phyloP scores from a whole-genome alignment of 371 early-diverging fungal species.

The Haplosporangium sp. region DNA sequence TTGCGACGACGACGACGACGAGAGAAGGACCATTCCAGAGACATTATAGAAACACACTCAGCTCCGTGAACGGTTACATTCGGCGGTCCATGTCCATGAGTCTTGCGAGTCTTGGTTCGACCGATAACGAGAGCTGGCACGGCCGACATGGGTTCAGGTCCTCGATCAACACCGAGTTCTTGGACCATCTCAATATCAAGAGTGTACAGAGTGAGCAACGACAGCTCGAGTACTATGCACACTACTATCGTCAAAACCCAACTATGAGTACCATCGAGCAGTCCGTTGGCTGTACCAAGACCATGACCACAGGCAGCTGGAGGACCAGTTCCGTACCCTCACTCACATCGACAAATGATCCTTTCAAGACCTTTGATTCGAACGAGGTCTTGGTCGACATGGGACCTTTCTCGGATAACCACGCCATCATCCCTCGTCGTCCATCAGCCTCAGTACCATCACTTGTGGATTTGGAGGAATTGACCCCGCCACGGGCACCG shows the following conservation, averaged over 20 bases:
- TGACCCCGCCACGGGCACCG: not conserved
- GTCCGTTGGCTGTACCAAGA: not conserved
- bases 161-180: conserved; percentile 27
- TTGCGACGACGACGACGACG: not conserved
- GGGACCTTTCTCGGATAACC: conserved; percentile 20
- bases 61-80: conserved; percentile 34
- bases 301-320: conserved; percentile 1
- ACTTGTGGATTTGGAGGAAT: not conserved
- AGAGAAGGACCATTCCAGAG: not conserved
- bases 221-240: conserved; percentile 31
- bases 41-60: conserved; percentile 26
- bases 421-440: not conserved
- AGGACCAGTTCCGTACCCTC: conserved; percentile 38
- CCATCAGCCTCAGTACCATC: not conserved
- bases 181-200: conserved; percentile 38
- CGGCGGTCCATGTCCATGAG: conserved; percentile 42
- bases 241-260: conserved; percentile 36
- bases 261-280: conserved; percentile 18
- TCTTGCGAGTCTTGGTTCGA: conserved; percentile 19
- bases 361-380: conserved; percentile 52
- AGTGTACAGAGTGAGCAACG: conserved; percentile 19
- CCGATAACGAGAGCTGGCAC: conserved; percentile 22
- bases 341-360: conserved; percentile 43
- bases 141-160: conserved; percentile 13
- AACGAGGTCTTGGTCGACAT: conserved; percentile 25